phyloP scores from a whole-genome alignment of 345 rosid species.

The Acer campestre region DNA sequence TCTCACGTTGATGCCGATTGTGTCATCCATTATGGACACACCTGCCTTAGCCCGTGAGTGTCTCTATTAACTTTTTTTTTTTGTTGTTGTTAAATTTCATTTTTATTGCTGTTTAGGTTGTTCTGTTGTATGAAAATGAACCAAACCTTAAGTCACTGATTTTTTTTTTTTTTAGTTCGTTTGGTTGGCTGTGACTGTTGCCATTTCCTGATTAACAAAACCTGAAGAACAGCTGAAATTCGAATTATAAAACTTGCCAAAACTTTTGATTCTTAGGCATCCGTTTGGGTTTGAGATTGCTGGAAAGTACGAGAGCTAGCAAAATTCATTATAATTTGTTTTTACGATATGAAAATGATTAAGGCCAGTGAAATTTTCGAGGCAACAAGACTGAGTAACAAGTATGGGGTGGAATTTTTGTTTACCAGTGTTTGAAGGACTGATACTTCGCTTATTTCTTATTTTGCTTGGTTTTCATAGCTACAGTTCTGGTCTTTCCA shows the following conservation, averaged over 20 bases:
- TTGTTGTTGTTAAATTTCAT: neutral
- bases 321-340: neutral
- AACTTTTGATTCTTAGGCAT: neutral
- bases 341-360: too few species aligned
- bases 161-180: neutral
- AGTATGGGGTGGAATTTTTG: neutral
- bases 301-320: neutral
- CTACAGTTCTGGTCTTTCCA: neutral
- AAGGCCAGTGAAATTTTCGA: too few species aligned
- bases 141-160: neutral
- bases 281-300: neutral
- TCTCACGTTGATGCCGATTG: constrained; percentile 72
- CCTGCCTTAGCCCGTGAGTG: constrained; percentile 94
- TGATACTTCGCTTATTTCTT: neutral
- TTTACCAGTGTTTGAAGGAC: neutral
- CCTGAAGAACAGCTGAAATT: neutral
- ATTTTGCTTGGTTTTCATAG: neutral
- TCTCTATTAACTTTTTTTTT: too few species aligned
- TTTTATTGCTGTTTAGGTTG: neutral
- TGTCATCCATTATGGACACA: constrained; percentile 89
- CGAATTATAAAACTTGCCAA: neutral
- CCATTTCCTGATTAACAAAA: neutral
- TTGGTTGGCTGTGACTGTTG: neutral
- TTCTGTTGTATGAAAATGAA: neutral
- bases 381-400: too few species aligned